Percentiles rank a stretch among this genome's conserved stretches.
phyloP scores from a whole-genome alignment of 23 red algal genomes.

The Gracilaria domingensis region DNA sequence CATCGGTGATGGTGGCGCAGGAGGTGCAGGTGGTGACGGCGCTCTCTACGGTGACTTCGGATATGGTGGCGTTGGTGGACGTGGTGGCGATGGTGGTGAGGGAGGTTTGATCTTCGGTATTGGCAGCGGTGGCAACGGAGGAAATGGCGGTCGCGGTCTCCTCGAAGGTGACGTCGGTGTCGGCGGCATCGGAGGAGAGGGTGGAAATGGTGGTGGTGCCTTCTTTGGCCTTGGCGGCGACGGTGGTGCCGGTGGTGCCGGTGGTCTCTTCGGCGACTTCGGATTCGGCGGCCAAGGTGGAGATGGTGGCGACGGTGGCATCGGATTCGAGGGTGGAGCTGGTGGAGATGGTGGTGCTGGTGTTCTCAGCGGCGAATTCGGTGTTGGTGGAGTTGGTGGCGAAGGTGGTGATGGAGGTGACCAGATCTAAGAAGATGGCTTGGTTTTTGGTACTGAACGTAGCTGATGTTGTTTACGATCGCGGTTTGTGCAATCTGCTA shows the following conservation, averaged over 20 bases:
- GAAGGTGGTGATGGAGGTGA: not conserved
- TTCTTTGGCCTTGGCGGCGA: conserved; percentile 4
- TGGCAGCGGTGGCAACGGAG: conserved; percentile 15
- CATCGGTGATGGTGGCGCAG: not conserved
- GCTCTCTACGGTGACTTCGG: not conserved
- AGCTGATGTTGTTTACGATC: not conserved
- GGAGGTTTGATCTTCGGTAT: conserved; percentile 14
- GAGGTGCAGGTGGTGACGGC: not conserved
- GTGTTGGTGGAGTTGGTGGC: conserved; percentile 10
- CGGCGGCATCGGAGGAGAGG: not conserved
- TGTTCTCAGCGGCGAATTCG: not conserved
- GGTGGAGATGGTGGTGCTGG: conserved; percentile 1
- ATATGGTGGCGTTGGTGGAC: conserved; percentile 8
- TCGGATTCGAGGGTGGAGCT: not conserved
- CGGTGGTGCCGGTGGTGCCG: not conserved
- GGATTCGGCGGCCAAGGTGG: not conserved
- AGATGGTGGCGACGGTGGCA: not conserved
- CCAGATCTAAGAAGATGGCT: not conserved
- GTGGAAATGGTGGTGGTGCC: conserved; percentile 8
- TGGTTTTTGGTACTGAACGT: not conserved
- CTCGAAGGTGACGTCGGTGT: conserved; percentile 30
- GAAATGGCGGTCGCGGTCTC: not conserved
- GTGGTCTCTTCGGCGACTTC: conserved; percentile 15
- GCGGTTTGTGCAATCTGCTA: too few relatives aligned
- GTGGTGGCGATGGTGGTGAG: conserved; percentile 4